phyloP scores from a whole-genome alignment of 2,329 filamentous ascomycete species.

The Cercospora sp. region DNA sequence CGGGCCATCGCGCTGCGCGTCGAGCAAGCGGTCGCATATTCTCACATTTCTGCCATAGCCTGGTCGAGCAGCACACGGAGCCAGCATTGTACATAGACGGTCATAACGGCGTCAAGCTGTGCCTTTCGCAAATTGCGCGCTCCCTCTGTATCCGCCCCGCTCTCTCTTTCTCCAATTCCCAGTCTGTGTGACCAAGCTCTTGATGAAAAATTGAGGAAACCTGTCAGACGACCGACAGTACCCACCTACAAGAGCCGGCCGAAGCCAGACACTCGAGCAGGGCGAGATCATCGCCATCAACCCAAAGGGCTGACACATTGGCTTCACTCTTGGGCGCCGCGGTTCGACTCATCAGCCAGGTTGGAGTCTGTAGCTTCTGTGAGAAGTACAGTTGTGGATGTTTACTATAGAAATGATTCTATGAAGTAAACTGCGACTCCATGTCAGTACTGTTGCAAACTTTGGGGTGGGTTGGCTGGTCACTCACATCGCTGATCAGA shows the following conservation, averaged over 20 bases:
- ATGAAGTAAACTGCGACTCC: slow-evolving; percentile 32
- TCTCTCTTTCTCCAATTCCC: slow-evolving; percentile 27
- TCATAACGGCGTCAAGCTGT: neutral
- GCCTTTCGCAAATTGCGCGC: no score
- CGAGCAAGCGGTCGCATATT: neutral
- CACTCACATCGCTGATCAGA: slow-evolving; percentile 15
- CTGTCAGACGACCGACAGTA: slow-evolving; percentile 40
- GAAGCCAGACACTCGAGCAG: slow-evolving; percentile 37
- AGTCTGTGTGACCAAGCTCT: slow-evolving; percentile 31
- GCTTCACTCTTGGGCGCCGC: slow-evolving; percentile 41
- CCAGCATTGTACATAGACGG: neutral
- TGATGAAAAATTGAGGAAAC: slow-evolving; percentile 35
- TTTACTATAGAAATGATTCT: slow-evolving; percentile 99
- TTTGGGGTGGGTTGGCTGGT: slow-evolving; percentile 1
- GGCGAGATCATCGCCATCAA: slow-evolving; percentile 41
- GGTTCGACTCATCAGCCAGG: slow-evolving; percentile 41
- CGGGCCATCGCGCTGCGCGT: neutral
- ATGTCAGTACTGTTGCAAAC: slow-evolving; percentile 6
- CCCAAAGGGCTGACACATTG: slow-evolving; percentile 29
- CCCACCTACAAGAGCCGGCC: slow-evolving; percentile 38
- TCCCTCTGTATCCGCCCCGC: no score
- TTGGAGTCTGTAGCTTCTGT: slow-evolving; percentile 69
- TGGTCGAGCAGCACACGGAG: neutral
- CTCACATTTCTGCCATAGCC: neutral
- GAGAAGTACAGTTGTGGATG: slow-evolving; percentile 87